phyloP scores from a whole-genome alignment of 345 rosid species.

The Nephelium lappaceum region DNA sequence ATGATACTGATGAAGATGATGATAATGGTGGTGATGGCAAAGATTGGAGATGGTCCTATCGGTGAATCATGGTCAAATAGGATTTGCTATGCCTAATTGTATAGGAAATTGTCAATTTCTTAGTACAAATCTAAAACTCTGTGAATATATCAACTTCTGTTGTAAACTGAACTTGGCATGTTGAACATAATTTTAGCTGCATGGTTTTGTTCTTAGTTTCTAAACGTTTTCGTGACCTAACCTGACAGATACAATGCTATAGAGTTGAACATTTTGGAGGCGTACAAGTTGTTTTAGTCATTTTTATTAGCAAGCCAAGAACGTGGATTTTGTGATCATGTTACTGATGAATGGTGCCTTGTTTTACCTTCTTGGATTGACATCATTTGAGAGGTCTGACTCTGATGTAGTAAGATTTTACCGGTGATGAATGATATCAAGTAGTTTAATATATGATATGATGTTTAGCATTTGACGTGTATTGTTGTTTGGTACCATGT shows the following conservation, averaged over 20 bases:
- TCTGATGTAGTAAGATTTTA: no score
- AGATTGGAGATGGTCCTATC: constrained; percentile 35
- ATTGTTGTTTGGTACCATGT: no score
- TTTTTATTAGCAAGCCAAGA: neutral
- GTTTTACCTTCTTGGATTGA: no score
- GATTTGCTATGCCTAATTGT: neutral
- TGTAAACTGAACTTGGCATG: neutral
- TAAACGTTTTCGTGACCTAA: neutral
- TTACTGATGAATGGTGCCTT: no score
- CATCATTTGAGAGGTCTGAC: no score
- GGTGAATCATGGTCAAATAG: constrained; percentile 14
- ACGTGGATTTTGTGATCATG: neutral
- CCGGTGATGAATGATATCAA: no score
- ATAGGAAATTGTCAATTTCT: neutral
- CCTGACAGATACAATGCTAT: neutral
- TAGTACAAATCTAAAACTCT: neutral
- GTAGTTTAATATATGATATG: no score
- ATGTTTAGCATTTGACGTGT: no score
- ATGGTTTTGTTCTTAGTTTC: neutral
- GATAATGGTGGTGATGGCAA: constrained; percentile 25
- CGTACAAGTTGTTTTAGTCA: neutral
- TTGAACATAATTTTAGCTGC: neutral
- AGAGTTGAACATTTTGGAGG: neutral
- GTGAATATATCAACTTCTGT: neutral
- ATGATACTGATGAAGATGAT: neutral